Base-by-base conservation (phyloP, 306 rosid species). In the Dicorynia guianensis region DNA sequence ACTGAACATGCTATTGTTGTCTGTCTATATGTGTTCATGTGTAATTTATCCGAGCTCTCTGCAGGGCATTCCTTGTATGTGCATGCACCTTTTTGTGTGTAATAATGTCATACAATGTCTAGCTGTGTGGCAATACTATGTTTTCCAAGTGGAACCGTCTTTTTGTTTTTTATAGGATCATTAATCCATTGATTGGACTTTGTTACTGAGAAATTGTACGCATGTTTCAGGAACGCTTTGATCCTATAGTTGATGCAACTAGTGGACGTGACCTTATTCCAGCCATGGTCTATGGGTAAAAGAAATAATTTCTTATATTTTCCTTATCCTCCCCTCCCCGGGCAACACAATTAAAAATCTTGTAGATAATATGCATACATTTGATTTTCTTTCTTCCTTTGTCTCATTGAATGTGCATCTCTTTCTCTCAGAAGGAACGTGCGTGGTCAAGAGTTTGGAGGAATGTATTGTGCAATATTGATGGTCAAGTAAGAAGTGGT, bases 221-320 rank as follows among this genome's bases (percentile, higher is more conserved):
- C 59, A 6, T 68, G 75, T 83, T 85, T 80, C 89, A 95, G 97
- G 97, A 92, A 86, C 89, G 97, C 84, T 95, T 95, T 85, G 97
- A 91, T 72, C 97, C 97, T 65, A 90, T 95, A 79, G 82, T 95
- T 54, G 99, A 95, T 70, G 67, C 83, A 67, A 79, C 80, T 74
- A 89, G 93, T 64, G 97, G 96, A 63, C 92, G 97, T 47, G 97
- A 95, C 77, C 99, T 95, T 76, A 92, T 95, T 67, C 97, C 99
- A 1, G 89, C 97, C 72, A 95, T 95, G 99, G 97, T 95, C 78
- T 90, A 92, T 77, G 99, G 97, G 99, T 95, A 71, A 78, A 86
- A 75, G 76, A 56, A 17, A 52, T 65, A 63, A 35, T 42, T 76
- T 79, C 49, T 71, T 71, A 44, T 60, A 63, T 50, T 72, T 74